phyloP scores from a whole-genome alignment of 2,329 filamentous ascomycete genomes.

The Epichloe baconii region DNA sequence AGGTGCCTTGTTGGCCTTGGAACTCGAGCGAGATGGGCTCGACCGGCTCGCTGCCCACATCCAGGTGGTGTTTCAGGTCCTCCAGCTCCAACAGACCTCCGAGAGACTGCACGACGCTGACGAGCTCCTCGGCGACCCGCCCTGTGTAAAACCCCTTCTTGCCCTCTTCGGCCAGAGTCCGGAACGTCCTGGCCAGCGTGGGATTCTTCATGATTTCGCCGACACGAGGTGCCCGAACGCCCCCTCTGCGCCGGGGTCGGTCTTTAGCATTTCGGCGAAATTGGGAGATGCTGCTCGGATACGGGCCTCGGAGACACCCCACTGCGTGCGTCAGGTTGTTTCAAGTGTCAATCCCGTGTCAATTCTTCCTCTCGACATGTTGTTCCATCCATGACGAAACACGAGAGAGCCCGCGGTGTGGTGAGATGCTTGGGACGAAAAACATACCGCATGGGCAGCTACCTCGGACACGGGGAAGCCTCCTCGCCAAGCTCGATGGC shows the following conservation, averaged over 20 bases:
- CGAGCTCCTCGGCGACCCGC: conserved; percentile 64
- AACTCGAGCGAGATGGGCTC: conserved; percentile 77
- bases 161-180: conserved; percentile 61
- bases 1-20: conserved; percentile 49
- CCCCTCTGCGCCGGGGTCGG: conserved; percentile 54
- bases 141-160: conserved; percentile 89
- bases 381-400: background rate
- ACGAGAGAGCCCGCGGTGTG: too few species aligned
- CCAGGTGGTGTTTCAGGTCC: conserved; percentile 66
- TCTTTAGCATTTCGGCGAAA: conserved; percentile 74
- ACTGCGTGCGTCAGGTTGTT: conserved; percentile 42
- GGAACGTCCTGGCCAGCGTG: conserved; percentile 68
- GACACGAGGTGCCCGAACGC: conserved; percentile 58
- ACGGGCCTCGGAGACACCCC: conserved; percentile 49
- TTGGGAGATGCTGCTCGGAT: conserved; percentile 73
- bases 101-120: conserved; percentile 61
- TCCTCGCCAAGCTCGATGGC: conserved; percentile 76
- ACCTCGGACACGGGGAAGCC: conserved; percentile 81
- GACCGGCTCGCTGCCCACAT: conserved; percentile 58
- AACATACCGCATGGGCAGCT: conserved; percentile 51
- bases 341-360: too few species aligned
- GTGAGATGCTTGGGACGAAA: conserved; percentile 7
- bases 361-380: background rate
- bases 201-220: conserved; percentile 88
- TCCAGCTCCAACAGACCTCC: conserved; percentile 69